phyloP scores from a whole-genome alignment of 2,329 filamentous ascomycete species.

The Nemania diffusa region DNA sequence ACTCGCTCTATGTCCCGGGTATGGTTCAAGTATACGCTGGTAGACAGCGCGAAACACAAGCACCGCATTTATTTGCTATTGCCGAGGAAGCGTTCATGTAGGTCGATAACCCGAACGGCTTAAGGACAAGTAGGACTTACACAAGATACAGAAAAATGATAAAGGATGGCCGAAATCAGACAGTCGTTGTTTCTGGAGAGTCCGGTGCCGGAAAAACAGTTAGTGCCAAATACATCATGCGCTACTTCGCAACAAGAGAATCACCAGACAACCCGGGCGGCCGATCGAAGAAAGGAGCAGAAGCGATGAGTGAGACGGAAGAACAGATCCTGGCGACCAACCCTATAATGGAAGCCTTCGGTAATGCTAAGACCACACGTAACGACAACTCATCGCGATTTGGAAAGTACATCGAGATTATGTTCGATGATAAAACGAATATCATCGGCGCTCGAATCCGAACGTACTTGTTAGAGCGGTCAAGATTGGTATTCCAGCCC shows the following conservation, averaged over 20 bases:
- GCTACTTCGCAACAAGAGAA: slow-evolving; percentile 98
- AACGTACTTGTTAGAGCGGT: slow-evolving; percentile 94
- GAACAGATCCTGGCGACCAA: slow-evolving; percentile 98
- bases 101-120: slow-evolving; percentile 37
- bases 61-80: slow-evolving; percentile 97
- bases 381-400: slow-evolving; percentile 99
- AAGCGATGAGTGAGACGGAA: slow-evolving; percentile 95
- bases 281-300: slow-evolving; percentile 77
- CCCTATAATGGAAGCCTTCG: slow-evolving; percentile 99
- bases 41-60: slow-evolving; percentile 95
- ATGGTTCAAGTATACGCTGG: slow-evolving; percentile 99
- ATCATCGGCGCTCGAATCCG: slow-evolving; percentile 98
- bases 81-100: slow-evolving; percentile 98
- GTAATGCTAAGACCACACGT: slow-evolving; percentile 98
- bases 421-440: slow-evolving; percentile 95
- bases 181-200: slow-evolving; percentile 98
- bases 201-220: slow-evolving; percentile 99
- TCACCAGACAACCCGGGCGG: slow-evolving; percentile 86
- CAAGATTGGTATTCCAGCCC: slow-evolving; percentile 95
- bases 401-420: slow-evolving; percentile 99
- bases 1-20: slow-evolving; percentile 96
- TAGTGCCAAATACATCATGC: slow-evolving; percentile 99
- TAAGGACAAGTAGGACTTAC: slow-evolving; percentile 51
- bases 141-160: slow-evolving; percentile 83
- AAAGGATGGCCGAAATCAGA: slow-evolving; percentile 95